phyloP scores from a whole-genome alignment of 371 early-diverging fungal species.

The Actinomortierella ambigua region DNA sequence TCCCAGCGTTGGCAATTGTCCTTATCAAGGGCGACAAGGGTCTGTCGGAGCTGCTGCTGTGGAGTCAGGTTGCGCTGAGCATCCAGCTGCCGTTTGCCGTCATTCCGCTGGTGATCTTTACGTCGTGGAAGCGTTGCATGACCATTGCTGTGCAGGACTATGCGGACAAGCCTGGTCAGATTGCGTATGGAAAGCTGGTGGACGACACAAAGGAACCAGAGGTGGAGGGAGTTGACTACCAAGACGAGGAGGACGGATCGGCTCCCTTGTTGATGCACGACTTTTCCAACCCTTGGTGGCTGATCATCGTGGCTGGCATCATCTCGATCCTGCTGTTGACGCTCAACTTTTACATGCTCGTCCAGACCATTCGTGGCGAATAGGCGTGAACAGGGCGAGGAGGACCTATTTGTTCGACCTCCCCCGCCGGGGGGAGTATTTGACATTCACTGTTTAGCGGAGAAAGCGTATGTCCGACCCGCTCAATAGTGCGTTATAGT shows the following conservation, averaged over 20 bases:
- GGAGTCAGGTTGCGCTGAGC: conserved; percentile 78
- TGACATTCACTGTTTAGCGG: too few species aligned
- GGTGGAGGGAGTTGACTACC: too few species aligned
- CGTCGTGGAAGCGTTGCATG: conserved; percentile 51
- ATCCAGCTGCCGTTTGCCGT: conserved; percentile 85
- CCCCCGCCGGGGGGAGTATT: too few species aligned
- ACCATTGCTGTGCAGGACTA: conserved; percentile 45
- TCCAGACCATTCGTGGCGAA: conserved; percentile 35
- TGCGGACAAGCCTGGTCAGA: conserved; percentile 27
- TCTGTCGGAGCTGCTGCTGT: conserved; percentile 68
- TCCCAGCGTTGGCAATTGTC: conserved; percentile 78
- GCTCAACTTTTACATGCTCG: conserved; percentile 62
- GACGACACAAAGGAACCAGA: neutral
- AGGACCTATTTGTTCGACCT: too few species aligned
- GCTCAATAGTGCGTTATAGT: too few species aligned
- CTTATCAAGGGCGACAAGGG: conserved; percentile 68
- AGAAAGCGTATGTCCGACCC: too few species aligned
- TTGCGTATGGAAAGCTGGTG: neutral
- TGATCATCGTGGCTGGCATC: conserved; percentile 45
- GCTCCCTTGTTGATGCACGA: conserved; percentile 21
- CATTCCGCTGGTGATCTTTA: conserved; percentile 76
- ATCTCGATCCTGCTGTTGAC: conserved; percentile 58
- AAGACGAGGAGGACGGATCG: neutral
- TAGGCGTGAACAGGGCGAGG: too few species aligned
- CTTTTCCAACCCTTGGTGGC: conserved; percentile 48